phyloP scores from a whole-genome alignment of 23 red algal genomes.

The Gracilaria domingensis region DNA sequence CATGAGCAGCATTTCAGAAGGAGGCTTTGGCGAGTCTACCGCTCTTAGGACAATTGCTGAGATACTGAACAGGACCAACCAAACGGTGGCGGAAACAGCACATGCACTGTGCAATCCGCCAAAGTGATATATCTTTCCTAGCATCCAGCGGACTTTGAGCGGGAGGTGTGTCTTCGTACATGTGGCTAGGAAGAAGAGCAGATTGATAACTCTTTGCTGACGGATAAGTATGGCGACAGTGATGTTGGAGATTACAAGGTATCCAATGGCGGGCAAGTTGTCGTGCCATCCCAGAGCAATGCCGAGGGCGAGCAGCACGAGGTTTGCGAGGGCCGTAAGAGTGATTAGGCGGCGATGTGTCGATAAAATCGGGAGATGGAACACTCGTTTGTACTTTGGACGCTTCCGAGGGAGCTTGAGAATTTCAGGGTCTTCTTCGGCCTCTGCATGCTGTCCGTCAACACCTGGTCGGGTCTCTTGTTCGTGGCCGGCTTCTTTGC shows the following conservation, averaged over 20 bases:
- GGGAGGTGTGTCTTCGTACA: conserved; percentile 23
- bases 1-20: conserved; percentile 17
- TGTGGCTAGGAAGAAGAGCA: conserved; percentile 33
- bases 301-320: conserved; percentile 1
- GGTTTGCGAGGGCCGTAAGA: not conserved
- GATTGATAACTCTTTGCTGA: conserved; percentile 33
- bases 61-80: conserved; percentile 27
- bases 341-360: conserved; percentile 29
- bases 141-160: conserved; percentile 28
- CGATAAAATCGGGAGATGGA: conserved; percentile 13
- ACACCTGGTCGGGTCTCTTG: too few relatives aligned
- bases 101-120: conserved; percentile 40
- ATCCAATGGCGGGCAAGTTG: conserved; percentile 6
- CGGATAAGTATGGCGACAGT: conserved; percentile 7
- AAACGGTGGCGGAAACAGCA: conserved; percentile 30
- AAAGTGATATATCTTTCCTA: conserved; percentile 42
- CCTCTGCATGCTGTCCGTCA: not conserved
- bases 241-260: conserved; percentile 47
- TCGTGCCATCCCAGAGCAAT: not conserved
- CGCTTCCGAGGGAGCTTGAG: conserved; percentile 17
- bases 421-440: not conserved
- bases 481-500: not conserved
- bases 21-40: not conserved
- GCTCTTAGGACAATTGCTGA: not conserved
- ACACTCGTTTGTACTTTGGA: conserved; percentile 18